These are phyloP conservation scores for Fomitopsis serialis DNA, from an alignment of 768 basidiomycete genomes.

Conservation along the genomic window DNA sequence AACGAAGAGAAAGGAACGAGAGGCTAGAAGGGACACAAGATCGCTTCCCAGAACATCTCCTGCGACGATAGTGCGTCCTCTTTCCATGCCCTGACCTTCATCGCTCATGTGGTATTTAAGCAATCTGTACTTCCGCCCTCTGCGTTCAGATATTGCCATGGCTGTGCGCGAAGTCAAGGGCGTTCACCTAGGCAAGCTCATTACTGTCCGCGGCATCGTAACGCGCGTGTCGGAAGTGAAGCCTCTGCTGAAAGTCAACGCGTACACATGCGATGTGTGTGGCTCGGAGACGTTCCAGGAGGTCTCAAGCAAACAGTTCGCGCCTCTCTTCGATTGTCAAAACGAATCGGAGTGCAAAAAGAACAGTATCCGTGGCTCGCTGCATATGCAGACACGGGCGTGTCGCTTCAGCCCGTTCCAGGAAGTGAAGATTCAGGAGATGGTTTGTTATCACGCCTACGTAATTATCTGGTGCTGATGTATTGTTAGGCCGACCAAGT, in stretches of 20 bases:
- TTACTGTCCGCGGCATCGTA: constrained; percentile 96
- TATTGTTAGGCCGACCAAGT: constrained; percentile 82
- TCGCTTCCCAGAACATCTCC: constrained; percentile 85
- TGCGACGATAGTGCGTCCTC: constrained; percentile 86
- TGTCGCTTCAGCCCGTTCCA: constrained; percentile 98
- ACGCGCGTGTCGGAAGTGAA: constrained; percentile 99
- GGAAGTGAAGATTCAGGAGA: constrained; percentile 97
- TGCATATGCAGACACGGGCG: constrained; percentile 98
- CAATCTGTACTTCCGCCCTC: constrained; percentile 91
- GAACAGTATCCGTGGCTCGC: constrained; percentile 81
- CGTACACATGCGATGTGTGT: constrained; percentile 97
- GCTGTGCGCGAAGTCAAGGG: constrained; percentile 93
- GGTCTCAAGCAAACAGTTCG: constrained; percentile 86
- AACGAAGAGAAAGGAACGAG: constrained; percentile 84
- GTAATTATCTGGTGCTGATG: neutral
- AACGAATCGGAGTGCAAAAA: constrained; percentile 81
- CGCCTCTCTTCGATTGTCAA: constrained; percentile 84
- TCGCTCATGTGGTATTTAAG: constrained; percentile 38
- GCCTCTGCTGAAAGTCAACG: constrained; percentile 93
- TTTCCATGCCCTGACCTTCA: neutral
- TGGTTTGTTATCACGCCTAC: constrained; percentile 48
- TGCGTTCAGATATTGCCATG: constrained; percentile 67
- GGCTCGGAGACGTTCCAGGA: constrained; percentile 99
- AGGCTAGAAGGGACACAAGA: constrained; percentile 68
- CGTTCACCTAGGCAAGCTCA: constrained; percentile 80